phyloP scores from a whole-genome alignment of 169 alveolate genomes.

The Cryptosporidium sp. region DNA sequence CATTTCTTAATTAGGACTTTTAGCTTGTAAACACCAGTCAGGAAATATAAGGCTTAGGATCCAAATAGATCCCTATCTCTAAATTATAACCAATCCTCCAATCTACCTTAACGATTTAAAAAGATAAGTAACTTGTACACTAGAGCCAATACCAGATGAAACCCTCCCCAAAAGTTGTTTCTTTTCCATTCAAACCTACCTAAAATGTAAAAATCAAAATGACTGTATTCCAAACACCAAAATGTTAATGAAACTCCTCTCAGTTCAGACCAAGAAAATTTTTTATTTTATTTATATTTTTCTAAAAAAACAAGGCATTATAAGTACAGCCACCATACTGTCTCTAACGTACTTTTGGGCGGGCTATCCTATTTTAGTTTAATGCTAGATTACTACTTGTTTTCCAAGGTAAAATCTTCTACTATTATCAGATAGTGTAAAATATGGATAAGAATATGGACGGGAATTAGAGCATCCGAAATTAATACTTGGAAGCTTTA shows the following conservation, averaged over 20 bases:
- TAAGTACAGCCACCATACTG: neutral
- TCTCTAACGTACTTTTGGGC: constrained; percentile 29
- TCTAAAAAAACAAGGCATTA: neutral
- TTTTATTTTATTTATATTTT: constrained; percentile 15
- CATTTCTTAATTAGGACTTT: neutral
- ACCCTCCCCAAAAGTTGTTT: neutral
- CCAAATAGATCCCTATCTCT: neutral
- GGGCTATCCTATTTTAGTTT: neutral
- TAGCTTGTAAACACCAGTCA: neutral
- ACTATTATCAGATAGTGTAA: constrained; percentile 1
- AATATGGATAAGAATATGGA: neutral
- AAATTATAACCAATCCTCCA: neutral
- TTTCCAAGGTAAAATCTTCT: constrained; percentile 54
- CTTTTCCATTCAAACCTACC: constrained; percentile 38
- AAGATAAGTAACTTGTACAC: neutral
- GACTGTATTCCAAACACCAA: neutral
- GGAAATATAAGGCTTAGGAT: neutral
- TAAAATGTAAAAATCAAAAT: neutral
- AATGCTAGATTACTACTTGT: constrained; percentile 34
- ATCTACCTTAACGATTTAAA: neutral
- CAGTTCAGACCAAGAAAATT: neutral
- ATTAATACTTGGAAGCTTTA: constrained; percentile 39
- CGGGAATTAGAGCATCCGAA: constrained; percentile 3
- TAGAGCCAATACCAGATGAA: neutral
- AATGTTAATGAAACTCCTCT: neutral